Percentiles rank a stretch among this genome's conserved stretches.
These are phyloP conservation scores for Annulohypoxylon stygium DNA, from an alignment of 495 filamentous ascomycete genomes.

Conservation along the genomic window DNA sequence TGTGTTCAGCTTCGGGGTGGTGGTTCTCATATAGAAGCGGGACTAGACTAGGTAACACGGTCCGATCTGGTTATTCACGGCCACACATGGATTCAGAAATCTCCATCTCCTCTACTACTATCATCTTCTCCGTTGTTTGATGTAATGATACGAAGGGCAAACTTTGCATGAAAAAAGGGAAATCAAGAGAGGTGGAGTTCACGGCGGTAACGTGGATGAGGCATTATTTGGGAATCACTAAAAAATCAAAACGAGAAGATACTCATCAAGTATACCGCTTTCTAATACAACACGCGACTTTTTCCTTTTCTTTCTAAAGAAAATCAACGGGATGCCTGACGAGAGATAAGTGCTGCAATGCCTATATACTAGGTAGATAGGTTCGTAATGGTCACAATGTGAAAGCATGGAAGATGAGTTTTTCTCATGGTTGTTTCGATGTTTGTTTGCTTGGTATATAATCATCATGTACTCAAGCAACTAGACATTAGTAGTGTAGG, in stretches of 20 bases:
- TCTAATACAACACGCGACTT: slow-evolving; percentile 39
- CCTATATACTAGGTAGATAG: not conserved
- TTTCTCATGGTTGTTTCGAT: not conserved
- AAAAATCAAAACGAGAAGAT: slow-evolving; percentile 18
- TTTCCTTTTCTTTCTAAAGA: slow-evolving; percentile 32
- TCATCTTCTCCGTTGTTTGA: slow-evolving; percentile 44
- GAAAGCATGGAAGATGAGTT: not conserved
- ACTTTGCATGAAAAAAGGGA: slow-evolving; percentile 35
- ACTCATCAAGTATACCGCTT: slow-evolving; percentile 42
- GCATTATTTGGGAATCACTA: slow-evolving; percentile 34
- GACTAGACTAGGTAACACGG: slow-evolving; percentile 16
- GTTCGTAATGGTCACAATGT: slow-evolving; percentile 6
- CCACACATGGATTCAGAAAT: slow-evolving; percentile 52
- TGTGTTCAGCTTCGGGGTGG: not conserved
- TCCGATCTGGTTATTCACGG: slow-evolving; percentile 54
- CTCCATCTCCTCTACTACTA: slow-evolving; percentile 51
- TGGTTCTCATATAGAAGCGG: slow-evolving; percentile 38
- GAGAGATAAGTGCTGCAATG: not conserved
- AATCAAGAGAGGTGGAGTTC: slow-evolving; percentile 35
- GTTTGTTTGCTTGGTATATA: slow-evolving; percentile 17
- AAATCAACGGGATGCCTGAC: not conserved
- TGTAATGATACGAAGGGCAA: slow-evolving; percentile 46
- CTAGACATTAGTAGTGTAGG: slow-evolving; percentile 48
- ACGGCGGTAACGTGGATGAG: slow-evolving; percentile 43
- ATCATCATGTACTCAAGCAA: slow-evolving; percentile 20